phyloP scores from a whole-genome alignment of 805 yeast species.

The Candida nanaspora region DNA sequence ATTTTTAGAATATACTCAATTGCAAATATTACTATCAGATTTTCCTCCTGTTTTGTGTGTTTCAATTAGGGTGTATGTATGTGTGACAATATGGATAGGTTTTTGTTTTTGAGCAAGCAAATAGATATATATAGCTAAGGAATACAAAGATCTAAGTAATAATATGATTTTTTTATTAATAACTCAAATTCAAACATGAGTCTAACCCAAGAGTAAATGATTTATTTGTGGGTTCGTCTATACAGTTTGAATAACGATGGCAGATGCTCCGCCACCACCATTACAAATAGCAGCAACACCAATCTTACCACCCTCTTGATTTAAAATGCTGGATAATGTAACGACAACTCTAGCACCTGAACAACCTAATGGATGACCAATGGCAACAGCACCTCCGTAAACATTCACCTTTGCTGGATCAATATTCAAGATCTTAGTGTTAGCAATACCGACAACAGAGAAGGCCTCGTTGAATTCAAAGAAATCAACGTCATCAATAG shows the following conservation, averaged over 20 bases:
- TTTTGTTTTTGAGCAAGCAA: too few relatives aligned
- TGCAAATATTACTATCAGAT: too few relatives aligned
- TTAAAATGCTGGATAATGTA: constrained; percentile 72
- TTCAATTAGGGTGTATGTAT: too few relatives aligned
- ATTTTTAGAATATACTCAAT: too few relatives aligned
- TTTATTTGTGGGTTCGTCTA: too few relatives aligned
- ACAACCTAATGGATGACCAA: constrained; percentile 93
- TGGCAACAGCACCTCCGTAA: constrained; percentile 94
- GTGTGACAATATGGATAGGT: too few relatives aligned
- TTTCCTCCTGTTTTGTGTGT: background rate
- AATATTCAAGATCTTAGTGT: constrained; percentile 60
- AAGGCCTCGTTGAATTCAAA: constrained; percentile 98
- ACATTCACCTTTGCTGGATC: constrained; percentile 68
- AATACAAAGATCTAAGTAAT: too few relatives aligned
- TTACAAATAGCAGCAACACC: constrained; percentile 98
- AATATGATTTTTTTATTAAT: too few relatives aligned
- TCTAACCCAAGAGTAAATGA: too few relatives aligned
- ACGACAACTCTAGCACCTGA: constrained; percentile 94
- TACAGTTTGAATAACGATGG: constrained; percentile 75
- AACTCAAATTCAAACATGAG: too few relatives aligned
- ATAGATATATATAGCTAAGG: background rate
- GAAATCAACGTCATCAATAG: constrained; percentile 67
- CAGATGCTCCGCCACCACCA: constrained; percentile 99
- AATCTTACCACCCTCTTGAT: constrained; percentile 77
- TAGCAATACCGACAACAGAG: constrained; percentile 92